These are phyloP conservation scores for Phytophthora hybrid DNA, from an alignment of 352 stramenopile genomes.

Conservation along the genomic window DNA sequence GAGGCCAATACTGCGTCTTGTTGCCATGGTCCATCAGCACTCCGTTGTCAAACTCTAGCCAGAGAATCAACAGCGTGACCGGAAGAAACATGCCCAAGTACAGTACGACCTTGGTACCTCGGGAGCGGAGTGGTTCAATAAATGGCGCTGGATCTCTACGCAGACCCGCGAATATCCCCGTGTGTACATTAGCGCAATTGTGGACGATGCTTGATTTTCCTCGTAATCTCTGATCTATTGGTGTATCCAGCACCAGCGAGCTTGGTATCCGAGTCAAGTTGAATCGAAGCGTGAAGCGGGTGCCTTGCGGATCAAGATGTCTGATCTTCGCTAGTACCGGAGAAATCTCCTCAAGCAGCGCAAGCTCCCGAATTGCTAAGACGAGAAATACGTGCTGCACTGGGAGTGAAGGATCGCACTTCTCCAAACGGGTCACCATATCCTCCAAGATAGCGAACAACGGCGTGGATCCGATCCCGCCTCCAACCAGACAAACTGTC, in stretches of 20 bases:
- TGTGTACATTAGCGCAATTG: neutral
- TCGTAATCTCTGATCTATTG: constrained; percentile 40
- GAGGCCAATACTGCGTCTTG: constrained; percentile 57
- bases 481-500: constrained; percentile 55
- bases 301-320: constrained; percentile 31
- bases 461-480: constrained; percentile 62
- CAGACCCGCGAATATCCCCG: neutral
- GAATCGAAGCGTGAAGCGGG: constrained; percentile 40
- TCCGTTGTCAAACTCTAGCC: constrained; percentile 47
- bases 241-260: constrained; percentile 24
- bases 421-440: constrained; percentile 39
- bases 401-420: constrained; percentile 8
- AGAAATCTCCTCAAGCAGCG: constrained; percentile 52
- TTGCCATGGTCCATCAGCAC: constrained; percentile 40
- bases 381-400: constrained; percentile 50
- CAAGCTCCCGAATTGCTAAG: constrained; percentile 51
- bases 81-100: constrained; percentile 42
- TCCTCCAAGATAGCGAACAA: constrained; percentile 67
- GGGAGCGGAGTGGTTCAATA: constrained; percentile 43
- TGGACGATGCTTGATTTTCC: constrained; percentile 9
- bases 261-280: constrained; percentile 43
- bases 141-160: constrained; percentile 37
- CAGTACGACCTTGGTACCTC: constrained; percentile 32
- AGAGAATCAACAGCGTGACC: constrained; percentile 38
- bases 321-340: constrained; percentile 42